Evolutionary conservation across 768 basidiomycete species (phyloP).

Genomic region (Clathrus columnatus): DNA sequence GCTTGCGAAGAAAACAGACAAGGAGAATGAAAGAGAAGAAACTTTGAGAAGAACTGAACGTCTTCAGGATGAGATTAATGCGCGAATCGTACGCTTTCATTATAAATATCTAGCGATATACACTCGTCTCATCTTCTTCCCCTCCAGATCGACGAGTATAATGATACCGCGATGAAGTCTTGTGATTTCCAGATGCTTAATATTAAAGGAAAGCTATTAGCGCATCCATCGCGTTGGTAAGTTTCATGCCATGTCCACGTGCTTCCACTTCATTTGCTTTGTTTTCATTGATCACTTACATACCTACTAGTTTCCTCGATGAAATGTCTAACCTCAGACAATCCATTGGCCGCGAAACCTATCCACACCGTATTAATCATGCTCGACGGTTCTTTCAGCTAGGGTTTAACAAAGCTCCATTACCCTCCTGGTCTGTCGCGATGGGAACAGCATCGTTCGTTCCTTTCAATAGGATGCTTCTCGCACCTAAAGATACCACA

Average conservation of each 20-base stretch:
- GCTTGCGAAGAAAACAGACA: conserved; percentile 8
- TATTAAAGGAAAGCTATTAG: conserved; percentile 6
- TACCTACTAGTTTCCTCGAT: not conserved
- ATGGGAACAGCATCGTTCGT: conserved; percentile 7
- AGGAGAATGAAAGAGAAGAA: not conserved
- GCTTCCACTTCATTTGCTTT: not conserved
- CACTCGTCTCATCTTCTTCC: not conserved
- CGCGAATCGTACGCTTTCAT: conserved; percentile 3
- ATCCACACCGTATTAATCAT: conserved; percentile 1
- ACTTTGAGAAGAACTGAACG: not conserved
- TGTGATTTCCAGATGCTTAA: conserved; percentile 10
- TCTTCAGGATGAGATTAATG: conserved; percentile 4
- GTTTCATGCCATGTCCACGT: not conserved
- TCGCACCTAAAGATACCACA: not conserved
- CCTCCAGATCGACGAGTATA: not conserved
- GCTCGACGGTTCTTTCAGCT: not conserved
- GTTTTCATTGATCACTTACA: no score
- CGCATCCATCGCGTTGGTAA: conserved; percentile 2
- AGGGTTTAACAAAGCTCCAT: not conserved
- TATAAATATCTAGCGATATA: not conserved
- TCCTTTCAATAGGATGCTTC: not conserved
- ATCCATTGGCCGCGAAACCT: conserved; percentile 6
- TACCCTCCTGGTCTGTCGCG: not conserved
- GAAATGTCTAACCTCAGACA: conserved; percentile 3
- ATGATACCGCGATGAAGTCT: conserved; percentile 6